Conservation (phyloP, 2,329 filamentous ascomycete genomes). For the Pseudocercospora fijiensis region DNA sequence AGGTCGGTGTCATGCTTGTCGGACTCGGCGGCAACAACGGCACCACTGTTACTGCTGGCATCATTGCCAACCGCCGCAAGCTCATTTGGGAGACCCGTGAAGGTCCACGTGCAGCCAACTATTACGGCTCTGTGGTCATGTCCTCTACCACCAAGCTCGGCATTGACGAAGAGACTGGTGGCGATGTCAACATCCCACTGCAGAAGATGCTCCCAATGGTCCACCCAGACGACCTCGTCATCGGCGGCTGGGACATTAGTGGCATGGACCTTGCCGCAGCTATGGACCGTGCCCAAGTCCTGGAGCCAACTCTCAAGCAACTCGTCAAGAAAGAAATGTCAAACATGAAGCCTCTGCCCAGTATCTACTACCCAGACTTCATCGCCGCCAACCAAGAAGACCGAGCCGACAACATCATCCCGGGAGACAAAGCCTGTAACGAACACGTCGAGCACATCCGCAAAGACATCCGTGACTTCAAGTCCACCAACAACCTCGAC, state of each 20-base stretch:
- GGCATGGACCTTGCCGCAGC: slow-evolving; percentile 81
- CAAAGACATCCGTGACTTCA: slow-evolving; percentile 92
- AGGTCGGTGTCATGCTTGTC: slow-evolving; percentile 95
- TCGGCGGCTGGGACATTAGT: slow-evolving; percentile 98
- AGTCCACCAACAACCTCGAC: slow-evolving; percentile 77
- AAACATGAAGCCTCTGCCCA: slow-evolving; percentile 81
- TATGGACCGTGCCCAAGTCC: slow-evolving; percentile 93
- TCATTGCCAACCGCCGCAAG: slow-evolving; percentile 87
- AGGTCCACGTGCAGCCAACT: slow-evolving; percentile 81
- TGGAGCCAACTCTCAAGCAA: slow-evolving; percentile 90
- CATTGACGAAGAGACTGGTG: slow-evolving; percentile 74
- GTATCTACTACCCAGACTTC: slow-evolving; percentile 98
- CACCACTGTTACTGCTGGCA: slow-evolving; percentile 92
- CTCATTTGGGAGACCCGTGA: slow-evolving; percentile 93
- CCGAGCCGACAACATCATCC: slow-evolving; percentile 85
- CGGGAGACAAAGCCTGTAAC: slow-evolving; percentile 78
- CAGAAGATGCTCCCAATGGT: slow-evolving; percentile 84
- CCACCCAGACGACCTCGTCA: slow-evolving; percentile 90
- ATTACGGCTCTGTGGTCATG: slow-evolving; percentile 98
- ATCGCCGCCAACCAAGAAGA: slow-evolving; percentile 98
- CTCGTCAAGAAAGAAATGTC: slow-evolving; percentile 92
- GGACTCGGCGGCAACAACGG: slow-evolving; percentile 99
- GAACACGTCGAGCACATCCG: slow-evolving; percentile 92
- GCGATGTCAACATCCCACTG: slow-evolving; percentile 96
- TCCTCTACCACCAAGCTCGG: slow-evolving; percentile 95